phyloP scores from a whole-genome alignment of 148 eudicot species.

The Polygonum aviculare region DNA sequence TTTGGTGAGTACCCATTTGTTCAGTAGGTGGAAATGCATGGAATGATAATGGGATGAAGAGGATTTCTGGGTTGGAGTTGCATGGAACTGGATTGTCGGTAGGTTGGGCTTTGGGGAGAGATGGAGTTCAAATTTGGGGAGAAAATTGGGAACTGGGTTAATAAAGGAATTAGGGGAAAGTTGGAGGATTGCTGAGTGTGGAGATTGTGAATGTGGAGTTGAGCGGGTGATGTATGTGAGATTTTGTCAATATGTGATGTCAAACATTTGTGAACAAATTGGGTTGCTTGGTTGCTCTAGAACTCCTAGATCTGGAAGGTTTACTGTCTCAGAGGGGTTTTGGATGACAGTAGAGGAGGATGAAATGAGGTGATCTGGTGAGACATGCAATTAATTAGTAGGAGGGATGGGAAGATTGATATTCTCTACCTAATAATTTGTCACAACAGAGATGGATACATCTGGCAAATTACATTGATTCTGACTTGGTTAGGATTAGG shows the following conservation, averaged over 20 bases:
- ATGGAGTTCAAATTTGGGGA: background rate
- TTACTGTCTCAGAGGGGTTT: background rate
- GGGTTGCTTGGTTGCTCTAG: background rate
- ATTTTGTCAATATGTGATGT: background rate
- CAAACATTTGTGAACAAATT: background rate
- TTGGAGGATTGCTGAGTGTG: background rate
- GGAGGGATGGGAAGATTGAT: background rate
- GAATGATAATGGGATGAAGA: background rate
- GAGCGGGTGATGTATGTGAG: background rate
- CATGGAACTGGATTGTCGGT: constrained; percentile 3
- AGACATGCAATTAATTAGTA: background rate
- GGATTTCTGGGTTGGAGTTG: background rate
- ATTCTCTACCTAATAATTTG: background rate
- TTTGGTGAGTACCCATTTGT: background rate
- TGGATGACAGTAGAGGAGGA: background rate
- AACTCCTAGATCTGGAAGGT: background rate
- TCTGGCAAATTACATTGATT: background rate
- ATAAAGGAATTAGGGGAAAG: background rate
- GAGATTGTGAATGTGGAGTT: background rate
- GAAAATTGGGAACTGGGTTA: background rate
- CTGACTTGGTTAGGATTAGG: background rate
- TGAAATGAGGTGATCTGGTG: background rate
- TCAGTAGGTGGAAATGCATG: background rate
- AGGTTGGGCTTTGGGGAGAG: background rate
- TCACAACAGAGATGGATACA: background rate